Conservation (phyloP, 129 eudicot genomes). For the Tanacetum coccineum region DNA sequence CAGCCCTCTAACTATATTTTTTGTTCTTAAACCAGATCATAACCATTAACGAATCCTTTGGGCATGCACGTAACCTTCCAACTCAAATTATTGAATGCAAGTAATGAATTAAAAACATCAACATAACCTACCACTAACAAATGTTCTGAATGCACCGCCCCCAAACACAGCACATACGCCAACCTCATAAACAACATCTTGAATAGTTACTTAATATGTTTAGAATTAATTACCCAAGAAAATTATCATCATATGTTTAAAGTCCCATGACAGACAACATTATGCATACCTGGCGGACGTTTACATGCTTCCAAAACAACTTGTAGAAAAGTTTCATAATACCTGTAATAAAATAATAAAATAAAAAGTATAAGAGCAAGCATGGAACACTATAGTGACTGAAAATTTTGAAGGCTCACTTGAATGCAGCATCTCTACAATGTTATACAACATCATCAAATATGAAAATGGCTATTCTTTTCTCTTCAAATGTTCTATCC, state of each 20-base stretch:
- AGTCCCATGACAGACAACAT: not conserved
- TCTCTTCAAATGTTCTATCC: too few relatives aligned
- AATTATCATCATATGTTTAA: not conserved
- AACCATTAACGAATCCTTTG: too few relatives aligned
- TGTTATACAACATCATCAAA: constrained; percentile 94
- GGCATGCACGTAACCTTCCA: too few relatives aligned
- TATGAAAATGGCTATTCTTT: too few relatives aligned
- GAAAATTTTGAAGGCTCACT: constrained; percentile 36
- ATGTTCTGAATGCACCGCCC: constrained; percentile 73
- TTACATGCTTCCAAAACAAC: constrained; percentile 90
- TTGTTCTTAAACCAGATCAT: too few relatives aligned
- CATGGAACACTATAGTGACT: constrained; percentile 2
- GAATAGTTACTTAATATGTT: constrained; percentile 7
- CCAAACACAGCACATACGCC: constrained; percentile 97
- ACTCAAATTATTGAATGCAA: too few relatives aligned
- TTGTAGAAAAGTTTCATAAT: constrained; percentile 78
- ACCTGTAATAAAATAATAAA: constrained; percentile 43
- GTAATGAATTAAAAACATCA: not conserved
- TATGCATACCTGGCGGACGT: constrained; percentile 79
- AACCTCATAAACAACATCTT: constrained; percentile 98
- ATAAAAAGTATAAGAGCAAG: not conserved
- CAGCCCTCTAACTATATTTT: too few relatives aligned
- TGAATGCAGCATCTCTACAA: constrained; percentile 87
- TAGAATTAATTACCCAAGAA: constrained; percentile 7
- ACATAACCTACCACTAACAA: constrained; percentile 56